These are phyloP conservation scores for Rhodofomes roseus DNA, from an alignment of 1,284 basidiomycete species.

Conservation along the genomic window DNA sequence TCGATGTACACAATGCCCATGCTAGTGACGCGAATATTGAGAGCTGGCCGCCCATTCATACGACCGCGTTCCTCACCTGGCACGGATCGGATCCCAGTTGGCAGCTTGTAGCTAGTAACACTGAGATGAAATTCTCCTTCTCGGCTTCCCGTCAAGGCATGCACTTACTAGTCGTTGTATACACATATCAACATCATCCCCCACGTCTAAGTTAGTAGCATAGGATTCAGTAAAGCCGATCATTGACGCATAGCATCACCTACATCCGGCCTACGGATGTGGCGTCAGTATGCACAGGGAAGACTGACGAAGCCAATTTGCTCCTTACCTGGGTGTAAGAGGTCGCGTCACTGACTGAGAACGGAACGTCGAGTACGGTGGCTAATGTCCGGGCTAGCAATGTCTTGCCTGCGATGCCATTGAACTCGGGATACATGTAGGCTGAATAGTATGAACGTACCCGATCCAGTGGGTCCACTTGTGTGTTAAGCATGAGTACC, in stretches of 20 bases:
- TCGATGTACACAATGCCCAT: slow-evolving; percentile 95
- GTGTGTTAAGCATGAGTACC: slow-evolving; percentile 7
- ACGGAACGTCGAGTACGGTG: slow-evolving; percentile 85
- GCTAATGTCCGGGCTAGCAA: slow-evolving; percentile 84
- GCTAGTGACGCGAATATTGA: slow-evolving; percentile 42
- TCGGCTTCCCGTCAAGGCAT: neutral
- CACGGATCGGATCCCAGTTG: slow-evolving; percentile 81
- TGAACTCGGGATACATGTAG: slow-evolving; percentile 29
- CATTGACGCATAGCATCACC: slow-evolving; percentile 28
- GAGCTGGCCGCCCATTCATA: neutral
- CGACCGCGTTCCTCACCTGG: slow-evolving; percentile 43
- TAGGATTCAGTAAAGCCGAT: neutral
- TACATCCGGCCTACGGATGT: slow-evolving; percentile 67
- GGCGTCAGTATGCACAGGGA: slow-evolving; percentile 4
- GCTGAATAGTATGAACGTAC: slow-evolving; percentile 32
- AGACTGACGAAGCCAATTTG: slow-evolving; percentile 3
- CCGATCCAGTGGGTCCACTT: slow-evolving; percentile 81
- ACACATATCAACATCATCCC: slow-evolving; percentile 91
- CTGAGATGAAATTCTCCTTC: slow-evolving; percentile 3
- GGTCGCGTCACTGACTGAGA: slow-evolving; percentile 85
- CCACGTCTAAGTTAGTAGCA: slow-evolving; percentile 64
- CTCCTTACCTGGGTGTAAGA: slow-evolving; percentile 69
- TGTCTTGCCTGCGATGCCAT: slow-evolving; percentile 67
- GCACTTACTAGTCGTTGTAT: slow-evolving; percentile 71
- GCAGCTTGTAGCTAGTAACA: slow-evolving; percentile 71